phyloP scores from a whole-genome alignment of 768 basidiomycete genomes.

The Psilocybe subaeruginosa region DNA sequence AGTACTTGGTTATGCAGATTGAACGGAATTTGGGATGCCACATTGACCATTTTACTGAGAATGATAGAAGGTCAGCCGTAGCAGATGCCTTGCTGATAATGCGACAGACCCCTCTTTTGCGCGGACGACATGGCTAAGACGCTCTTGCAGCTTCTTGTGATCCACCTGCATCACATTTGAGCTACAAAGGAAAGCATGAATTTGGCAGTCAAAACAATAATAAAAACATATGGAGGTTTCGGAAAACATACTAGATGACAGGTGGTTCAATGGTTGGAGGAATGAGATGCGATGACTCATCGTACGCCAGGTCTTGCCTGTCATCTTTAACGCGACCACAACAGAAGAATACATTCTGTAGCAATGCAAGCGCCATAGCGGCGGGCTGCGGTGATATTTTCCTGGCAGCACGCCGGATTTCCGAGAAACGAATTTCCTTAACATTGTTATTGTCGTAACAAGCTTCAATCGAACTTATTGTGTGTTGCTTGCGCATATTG shows the following conservation, averaged over 20 bases:
- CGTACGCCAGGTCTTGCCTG: slow-evolving; percentile 13
- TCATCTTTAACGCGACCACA: slow-evolving; percentile 20
- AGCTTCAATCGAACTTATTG: not conserved
- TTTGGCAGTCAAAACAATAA: slow-evolving; percentile 1
- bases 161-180: slow-evolving; percentile 37
- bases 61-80: slow-evolving; percentile 4
- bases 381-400: slow-evolving; percentile 3
- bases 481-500: not conserved
- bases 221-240: slow-evolving; percentile 13
- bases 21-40: slow-evolving; percentile 63
- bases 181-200: slow-evolving; percentile 12
- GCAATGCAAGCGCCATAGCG: slow-evolving; percentile 25
- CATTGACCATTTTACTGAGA: slow-evolving; percentile 71
- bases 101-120: slow-evolving; percentile 59
- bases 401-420: not conserved
- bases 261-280: slow-evolving; percentile 29
- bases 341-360: slow-evolving; percentile 30
- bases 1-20: slow-evolving; percentile 49
- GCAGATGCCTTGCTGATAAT: slow-evolving; percentile 1
- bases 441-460: not conserved
- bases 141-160: slow-evolving; percentile 54
- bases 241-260: slow-evolving; percentile 27
- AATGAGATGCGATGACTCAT: slow-evolving; percentile 36
- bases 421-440: not conserved
- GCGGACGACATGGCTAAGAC: slow-evolving; percentile 59